A percentile compares a stretch with the other conserved stretches of the same genome.
Conservation (phyloP, 208 protist genomes). For the Acanthamoeba sp. region DNA sequence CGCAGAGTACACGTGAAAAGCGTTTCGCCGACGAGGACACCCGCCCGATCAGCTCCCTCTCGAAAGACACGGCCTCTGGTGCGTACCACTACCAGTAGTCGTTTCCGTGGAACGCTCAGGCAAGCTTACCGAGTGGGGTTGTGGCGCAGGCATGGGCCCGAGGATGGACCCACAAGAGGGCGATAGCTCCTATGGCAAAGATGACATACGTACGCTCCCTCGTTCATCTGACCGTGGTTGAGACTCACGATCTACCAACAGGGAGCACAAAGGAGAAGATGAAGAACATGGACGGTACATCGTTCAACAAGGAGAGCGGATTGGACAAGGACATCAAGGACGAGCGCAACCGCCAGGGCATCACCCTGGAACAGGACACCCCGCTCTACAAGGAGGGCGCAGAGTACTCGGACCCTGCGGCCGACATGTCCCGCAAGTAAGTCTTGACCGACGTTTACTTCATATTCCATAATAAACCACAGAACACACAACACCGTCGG, state of each 20-base stretch:
- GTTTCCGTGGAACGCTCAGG: neutral
- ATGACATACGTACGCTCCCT: neutral
- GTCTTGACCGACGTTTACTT: neutral
- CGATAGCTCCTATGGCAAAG: neutral
- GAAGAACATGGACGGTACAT: neutral
- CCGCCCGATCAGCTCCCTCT: slow-evolving; percentile 8
- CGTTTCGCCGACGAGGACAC: neutral
- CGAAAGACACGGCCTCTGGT: neutral
- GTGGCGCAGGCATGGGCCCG: neutral
- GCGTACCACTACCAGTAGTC: too few species aligned
- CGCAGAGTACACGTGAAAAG: neutral
- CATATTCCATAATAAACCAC: neutral
- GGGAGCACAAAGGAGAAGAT: slow-evolving; percentile 44
- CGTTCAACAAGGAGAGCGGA: neutral
- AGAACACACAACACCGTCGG: neutral
- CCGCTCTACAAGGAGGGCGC: slow-evolving; percentile 34
- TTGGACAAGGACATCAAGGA: slow-evolving; percentile 49
- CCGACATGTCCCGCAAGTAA: neutral
- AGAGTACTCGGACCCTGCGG: neutral
- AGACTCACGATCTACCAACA: neutral
- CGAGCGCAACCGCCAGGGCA: neutral
- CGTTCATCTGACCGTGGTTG: neutral
- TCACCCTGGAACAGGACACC: neutral
- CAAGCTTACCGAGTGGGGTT: neutral
- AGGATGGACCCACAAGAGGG: neutral